phyloP scores from a whole-genome alignment of 2,329 filamentous ascomycete species.

The Aspergillus novofumigatus region DNA sequence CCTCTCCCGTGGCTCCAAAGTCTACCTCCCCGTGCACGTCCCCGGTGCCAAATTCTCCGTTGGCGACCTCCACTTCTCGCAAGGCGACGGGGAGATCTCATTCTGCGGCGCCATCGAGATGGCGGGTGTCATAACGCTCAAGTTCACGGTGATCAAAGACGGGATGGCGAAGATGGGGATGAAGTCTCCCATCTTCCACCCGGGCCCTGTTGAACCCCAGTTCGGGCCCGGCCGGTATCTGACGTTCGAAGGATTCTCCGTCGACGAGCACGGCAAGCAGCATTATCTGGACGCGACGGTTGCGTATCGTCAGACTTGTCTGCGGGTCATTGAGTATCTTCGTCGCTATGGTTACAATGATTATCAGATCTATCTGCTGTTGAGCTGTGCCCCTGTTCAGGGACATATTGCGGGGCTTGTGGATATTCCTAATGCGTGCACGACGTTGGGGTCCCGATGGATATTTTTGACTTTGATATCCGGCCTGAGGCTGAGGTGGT shows the following conservation, averaged over 20 bases:
- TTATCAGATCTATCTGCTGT: conserved; percentile 79
- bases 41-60: conserved; percentile 84
- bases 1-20: conserved; percentile 70
- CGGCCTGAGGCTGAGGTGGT: conserved; percentile 59
- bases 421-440: conserved; percentile 87
- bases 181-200: conserved; percentile 79
- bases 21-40: conserved; percentile 85
- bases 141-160: conserved; percentile 80
- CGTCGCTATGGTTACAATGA: conserved; percentile 65
- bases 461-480: conserved; percentile 95
- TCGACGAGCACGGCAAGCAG: conserved; percentile 84
- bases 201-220: conserved; percentile 81
- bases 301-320: conserved; percentile 76
- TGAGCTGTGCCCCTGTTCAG: conserved; percentile 82
- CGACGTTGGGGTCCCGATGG: conserved; percentile 81
- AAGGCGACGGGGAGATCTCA: conserved; percentile 86
- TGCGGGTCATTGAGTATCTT: conserved; percentile 76
- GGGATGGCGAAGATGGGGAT: conserved; percentile 71
- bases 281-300: conserved; percentile 84
- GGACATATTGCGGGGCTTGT: conserved; percentile 87
- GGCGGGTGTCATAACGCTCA: conserved; percentile 86
- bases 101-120: conserved; percentile 92
- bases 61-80: conserved; percentile 81
- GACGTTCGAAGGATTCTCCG: conserved; percentile 86
- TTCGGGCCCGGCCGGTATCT: conserved; percentile 78